Conservation (phyloP, 2,329 filamentous ascomycete genomes). For the Talaromyces verruculosus region DNA sequence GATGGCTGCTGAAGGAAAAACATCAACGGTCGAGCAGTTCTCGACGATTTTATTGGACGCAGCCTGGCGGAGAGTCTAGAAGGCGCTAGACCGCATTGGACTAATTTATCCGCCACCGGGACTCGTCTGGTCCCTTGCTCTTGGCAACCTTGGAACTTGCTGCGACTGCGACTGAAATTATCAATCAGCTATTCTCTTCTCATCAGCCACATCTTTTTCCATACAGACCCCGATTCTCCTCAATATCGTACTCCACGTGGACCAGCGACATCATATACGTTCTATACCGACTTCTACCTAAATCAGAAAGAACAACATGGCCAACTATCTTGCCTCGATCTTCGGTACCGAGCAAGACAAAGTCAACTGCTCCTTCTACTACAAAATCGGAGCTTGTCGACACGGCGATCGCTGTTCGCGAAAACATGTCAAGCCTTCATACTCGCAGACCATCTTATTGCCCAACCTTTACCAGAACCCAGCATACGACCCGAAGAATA, state of each 20-base stretch:
- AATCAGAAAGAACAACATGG: constrained; percentile 57
- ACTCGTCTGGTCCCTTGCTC: too few relatives aligned
- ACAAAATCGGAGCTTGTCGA: constrained; percentile 98
- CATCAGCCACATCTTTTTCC: neutral
- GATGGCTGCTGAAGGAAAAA: neutral
- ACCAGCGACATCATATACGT: neutral
- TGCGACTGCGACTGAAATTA: neutral
- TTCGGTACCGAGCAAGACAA: constrained; percentile 99
- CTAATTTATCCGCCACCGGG: constrained; percentile 19
- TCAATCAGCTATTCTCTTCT: neutral
- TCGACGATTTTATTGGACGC: neutral
- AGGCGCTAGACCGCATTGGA: constrained; percentile 18
- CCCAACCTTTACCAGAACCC: constrained; percentile 99
- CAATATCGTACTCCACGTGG: neutral
- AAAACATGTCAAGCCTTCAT: constrained; percentile 98
- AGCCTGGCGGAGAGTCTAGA: constrained; percentile 9
- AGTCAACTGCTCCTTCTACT: constrained; percentile 99
- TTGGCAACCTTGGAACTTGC: neutral
- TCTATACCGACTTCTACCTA: neutral
- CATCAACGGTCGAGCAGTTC: neutral
- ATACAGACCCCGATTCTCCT: neutral
- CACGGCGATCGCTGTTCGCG: constrained; percentile 97
- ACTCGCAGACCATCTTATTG: constrained; percentile 95
- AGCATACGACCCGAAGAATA: constrained; percentile 91
- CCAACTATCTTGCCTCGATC: constrained; percentile 98